Evolutionary conservation across 2,329 filamentous ascomycete species (phyloP).

Genomic region (Colletotrichum chlorophyti): DNA sequence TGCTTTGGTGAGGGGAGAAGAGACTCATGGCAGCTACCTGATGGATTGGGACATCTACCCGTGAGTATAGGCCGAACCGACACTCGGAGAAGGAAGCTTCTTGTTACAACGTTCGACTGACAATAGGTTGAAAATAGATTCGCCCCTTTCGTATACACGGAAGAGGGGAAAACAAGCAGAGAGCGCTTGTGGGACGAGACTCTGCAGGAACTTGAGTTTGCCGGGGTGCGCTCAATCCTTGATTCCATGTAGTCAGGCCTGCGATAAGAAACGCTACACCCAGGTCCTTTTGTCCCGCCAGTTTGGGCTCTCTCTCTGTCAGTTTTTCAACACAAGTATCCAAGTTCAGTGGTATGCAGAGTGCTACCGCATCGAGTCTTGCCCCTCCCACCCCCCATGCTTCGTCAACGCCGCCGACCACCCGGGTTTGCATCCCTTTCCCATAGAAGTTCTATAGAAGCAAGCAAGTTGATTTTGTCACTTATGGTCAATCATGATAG

Average conservation of each 20-base stretch:
- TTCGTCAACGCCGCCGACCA: too few species aligned
- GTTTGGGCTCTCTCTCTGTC: background rate
- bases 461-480: too few species aligned
- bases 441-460: too few species aligned
- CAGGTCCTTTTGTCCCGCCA: background rate
- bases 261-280: background rate
- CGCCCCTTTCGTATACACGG: conserved; percentile 22
- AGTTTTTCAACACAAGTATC: background rate
- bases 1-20: conserved; percentile 48
- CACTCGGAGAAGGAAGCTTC: too few species aligned
- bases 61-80: too few species aligned
- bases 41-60: conserved; percentile 53
- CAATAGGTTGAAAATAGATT: conserved; percentile 36
- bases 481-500: background rate
- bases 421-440: too few species aligned
- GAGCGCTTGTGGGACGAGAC: conserved; percentile 30
- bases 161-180: conserved; percentile 8
- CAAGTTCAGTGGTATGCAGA: conserved; percentile 1
- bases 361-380: too few species aligned
- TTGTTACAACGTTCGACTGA: too few species aligned
- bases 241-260: background rate
- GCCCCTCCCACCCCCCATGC: too few species aligned
- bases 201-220: conserved; percentile 29
- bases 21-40: conserved; percentile 55
- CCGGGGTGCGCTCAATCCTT: conserved; percentile 28